Conservation (phyloP, 768 basidiomycete species). For the Leccinum boreale region DNA sequence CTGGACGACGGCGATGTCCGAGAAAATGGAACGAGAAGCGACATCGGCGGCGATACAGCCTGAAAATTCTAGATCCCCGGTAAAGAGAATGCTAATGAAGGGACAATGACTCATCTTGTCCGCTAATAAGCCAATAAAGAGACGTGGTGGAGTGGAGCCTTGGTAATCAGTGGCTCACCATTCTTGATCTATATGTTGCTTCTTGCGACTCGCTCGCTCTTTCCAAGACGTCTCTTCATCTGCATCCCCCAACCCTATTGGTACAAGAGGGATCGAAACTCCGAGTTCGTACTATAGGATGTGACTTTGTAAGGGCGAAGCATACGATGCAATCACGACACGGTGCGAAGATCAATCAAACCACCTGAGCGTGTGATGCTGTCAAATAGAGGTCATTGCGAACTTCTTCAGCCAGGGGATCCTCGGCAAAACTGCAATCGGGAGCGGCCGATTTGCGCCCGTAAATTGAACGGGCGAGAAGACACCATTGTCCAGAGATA, state of each 20-base stretch:
- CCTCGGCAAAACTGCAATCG: neutral
- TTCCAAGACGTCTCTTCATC: neutral
- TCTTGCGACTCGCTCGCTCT: neutral
- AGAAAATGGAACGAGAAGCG: neutral
- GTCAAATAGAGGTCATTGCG: too few species aligned
- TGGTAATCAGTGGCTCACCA: neutral
- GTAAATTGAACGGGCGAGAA: neutral
- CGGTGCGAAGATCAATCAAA: too few species aligned
- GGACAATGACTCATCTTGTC: neutral
- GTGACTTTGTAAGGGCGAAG: neutral
- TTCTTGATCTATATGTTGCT: neutral
- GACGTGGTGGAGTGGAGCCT: neutral
- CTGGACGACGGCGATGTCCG: neutral
- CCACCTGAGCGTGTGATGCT: too few species aligned
- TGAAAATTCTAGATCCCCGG: neutral
- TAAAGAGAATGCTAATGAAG: neutral
- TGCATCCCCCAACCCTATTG: too few species aligned
- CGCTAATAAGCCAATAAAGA: neutral
- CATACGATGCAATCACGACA: neutral
- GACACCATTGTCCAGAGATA: neutral
- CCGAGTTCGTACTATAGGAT: too few species aligned
- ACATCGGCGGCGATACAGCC: neutral
- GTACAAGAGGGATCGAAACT: too few species aligned
- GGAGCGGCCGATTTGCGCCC: neutral
- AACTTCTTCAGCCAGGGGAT: too few species aligned